phyloP scores from a whole-genome alignment of 345 rosid genomes.

The Leavenworthia alabamica region DNA sequence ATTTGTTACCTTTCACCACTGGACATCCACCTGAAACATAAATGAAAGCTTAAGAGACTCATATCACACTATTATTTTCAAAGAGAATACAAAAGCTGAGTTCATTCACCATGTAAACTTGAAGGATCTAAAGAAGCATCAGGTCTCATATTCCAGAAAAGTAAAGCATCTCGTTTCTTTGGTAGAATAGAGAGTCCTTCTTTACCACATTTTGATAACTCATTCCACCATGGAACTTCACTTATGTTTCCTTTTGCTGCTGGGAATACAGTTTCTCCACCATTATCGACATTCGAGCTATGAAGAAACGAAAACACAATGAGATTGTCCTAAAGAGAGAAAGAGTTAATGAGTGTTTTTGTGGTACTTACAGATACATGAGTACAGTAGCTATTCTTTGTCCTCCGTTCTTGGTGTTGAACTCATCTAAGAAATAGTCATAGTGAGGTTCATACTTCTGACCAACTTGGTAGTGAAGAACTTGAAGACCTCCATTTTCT shows the following conservation, averaged over 20 bases:
- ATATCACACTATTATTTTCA: background rate
- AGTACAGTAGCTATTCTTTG: constrained; percentile 94
- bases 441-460: constrained; percentile 95
- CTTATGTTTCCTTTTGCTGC: constrained; percentile 78
- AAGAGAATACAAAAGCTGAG: background rate
- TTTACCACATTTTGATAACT: constrained; percentile 82
- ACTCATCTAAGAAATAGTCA: constrained; percentile 87
- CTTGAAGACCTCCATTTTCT: constrained; percentile 95
- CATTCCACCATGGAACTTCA: constrained; percentile 88
- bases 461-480: constrained; percentile 95
- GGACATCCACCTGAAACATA: constrained; percentile 88
- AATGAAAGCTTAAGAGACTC: constrained; percentile 6
- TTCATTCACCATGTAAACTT: constrained; percentile 77
- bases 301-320: no score
- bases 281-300: constrained; percentile 98
- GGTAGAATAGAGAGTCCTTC: constrained; percentile 86
- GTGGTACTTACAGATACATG: constrained; percentile 97
- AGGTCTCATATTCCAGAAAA: constrained; percentile 98
- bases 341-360: no score
- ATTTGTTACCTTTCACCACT: constrained; percentile 88
- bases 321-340: no score
- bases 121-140: constrained; percentile 78
- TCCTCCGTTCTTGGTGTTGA: constrained; percentile 85
- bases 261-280: constrained; percentile 97
- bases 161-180: constrained; percentile 90